Conservation (phyloP, 768 basidiomycete genomes). For the Pisolithus tinctorius region DNA sequence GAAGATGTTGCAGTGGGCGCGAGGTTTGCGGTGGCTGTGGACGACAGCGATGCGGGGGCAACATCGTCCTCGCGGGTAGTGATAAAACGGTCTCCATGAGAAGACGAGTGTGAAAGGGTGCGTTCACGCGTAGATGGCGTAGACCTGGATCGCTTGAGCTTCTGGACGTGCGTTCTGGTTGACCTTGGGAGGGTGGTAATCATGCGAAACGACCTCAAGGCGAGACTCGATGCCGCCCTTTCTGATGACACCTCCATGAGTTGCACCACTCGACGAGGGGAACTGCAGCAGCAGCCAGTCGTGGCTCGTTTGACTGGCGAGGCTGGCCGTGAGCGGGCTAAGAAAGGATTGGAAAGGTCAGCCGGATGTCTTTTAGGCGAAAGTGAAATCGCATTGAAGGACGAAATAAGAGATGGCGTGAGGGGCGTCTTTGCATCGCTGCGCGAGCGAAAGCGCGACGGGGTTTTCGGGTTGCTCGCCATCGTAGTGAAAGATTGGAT, state of each 20-base stretch:
- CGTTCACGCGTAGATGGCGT: slow-evolving; percentile 51
- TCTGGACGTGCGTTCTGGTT: slow-evolving; percentile 33
- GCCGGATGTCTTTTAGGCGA: slow-evolving; percentile 32
- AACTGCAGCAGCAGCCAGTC: slow-evolving; percentile 41
- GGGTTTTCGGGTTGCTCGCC: slow-evolving; percentile 36
- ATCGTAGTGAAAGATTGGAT: slow-evolving; percentile 4
- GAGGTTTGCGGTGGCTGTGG: slow-evolving; percentile 37
- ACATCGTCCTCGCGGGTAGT: slow-evolving; percentile 49
- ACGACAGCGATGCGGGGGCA: slow-evolving; percentile 60
- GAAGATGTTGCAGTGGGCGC: slow-evolving; percentile 43
- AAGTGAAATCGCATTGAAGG: slow-evolving; percentile 32
- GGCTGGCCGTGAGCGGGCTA: slow-evolving; percentile 46
- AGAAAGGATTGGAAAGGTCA: slow-evolving; percentile 59
- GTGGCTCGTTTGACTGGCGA: slow-evolving; percentile 64
- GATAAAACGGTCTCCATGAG: slow-evolving; percentile 60
- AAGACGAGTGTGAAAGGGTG: slow-evolving; percentile 31
- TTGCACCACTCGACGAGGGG: slow-evolving; percentile 55
- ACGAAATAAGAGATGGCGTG: slow-evolving; percentile 37
- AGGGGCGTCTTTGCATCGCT: slow-evolving; percentile 46
- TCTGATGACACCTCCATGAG: slow-evolving; percentile 52
- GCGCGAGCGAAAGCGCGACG: slow-evolving; percentile 39
- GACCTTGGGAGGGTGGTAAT: slow-evolving; percentile 56
- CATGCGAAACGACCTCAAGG: slow-evolving; percentile 68
- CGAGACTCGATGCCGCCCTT: slow-evolving; percentile 74
- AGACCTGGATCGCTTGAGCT: slow-evolving; percentile 65